Conservation (phyloP, 495 filamentous ascomycete species). For the Podospora sp. region DNA sequence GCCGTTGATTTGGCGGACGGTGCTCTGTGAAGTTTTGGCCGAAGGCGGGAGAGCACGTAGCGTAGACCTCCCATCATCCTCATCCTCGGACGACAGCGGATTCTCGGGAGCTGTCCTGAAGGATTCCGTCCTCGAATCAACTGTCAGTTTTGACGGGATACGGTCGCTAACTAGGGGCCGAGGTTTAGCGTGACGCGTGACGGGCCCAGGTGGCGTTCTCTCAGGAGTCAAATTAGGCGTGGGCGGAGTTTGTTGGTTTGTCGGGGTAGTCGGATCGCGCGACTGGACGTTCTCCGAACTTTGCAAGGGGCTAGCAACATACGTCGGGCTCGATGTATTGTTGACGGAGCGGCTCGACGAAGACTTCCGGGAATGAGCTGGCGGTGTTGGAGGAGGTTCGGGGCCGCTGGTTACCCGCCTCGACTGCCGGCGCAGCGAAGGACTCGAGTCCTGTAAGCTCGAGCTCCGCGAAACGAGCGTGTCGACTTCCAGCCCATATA, state of each 20-base stretch:
- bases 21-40: slow-evolving; percentile 44
- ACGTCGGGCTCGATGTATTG: slow-evolving; percentile 36
- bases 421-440: slow-evolving; percentile 32
- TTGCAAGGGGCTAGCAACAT: slow-evolving; percentile 37
- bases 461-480: slow-evolving; percentile 28
- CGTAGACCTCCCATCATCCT: slow-evolving; percentile 50
- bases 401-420: slow-evolving; percentile 39
- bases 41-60: slow-evolving; percentile 52
- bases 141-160: slow-evolving; percentile 48
- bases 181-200: slow-evolving; percentile 38
- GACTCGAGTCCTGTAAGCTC: slow-evolving; percentile 29
- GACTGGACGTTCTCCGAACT: slow-evolving; percentile 36
- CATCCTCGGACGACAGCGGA: slow-evolving; percentile 63
- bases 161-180: slow-evolving; percentile 46
- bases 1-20: slow-evolving; percentile 42
- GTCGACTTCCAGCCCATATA: slow-evolving; percentile 24
- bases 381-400: slow-evolving; percentile 56
- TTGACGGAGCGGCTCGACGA: slow-evolving; percentile 46
- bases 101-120: slow-evolving; percentile 72
- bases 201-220: slow-evolving; percentile 64
- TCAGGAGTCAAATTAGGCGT: slow-evolving; percentile 74
- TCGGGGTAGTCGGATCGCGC: slow-evolving; percentile 55
- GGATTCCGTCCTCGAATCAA: slow-evolving; percentile 66
- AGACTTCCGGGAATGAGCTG: slow-evolving; percentile 54
- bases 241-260: slow-evolving; percentile 66